phyloP scores from a whole-genome alignment of 352 stramenopile species.

The Phytophthora tubulina region DNA sequence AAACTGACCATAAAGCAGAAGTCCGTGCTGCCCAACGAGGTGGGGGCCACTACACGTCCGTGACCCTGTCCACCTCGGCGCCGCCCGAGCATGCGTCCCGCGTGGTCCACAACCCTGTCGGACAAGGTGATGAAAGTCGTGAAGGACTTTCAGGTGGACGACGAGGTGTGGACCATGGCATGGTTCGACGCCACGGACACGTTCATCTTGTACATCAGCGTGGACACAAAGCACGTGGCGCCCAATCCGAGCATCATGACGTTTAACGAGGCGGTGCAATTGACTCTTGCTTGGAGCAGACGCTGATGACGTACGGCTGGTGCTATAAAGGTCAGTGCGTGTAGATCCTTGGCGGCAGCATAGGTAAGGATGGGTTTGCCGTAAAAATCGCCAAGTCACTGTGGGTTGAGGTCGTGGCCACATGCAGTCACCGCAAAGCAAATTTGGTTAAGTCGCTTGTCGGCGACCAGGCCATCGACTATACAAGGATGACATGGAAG shows the following conservation, averaged over 20 bases:
- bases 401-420: conserved; percentile 42
- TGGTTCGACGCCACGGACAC: conserved; percentile 16
- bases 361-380: conserved; percentile 61
- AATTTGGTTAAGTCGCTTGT: conserved; percentile 53
- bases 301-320: conserved; percentile 39
- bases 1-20: neutral
- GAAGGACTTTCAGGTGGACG: conserved; percentile 37
- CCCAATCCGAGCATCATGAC: conserved; percentile 51
- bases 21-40: neutral
- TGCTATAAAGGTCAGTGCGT: conserved; percentile 43
- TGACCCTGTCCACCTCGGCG: neutral
- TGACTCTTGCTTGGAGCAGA: conserved; percentile 43
- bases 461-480: conserved; percentile 65
- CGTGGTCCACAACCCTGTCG: conserved; percentile 46
- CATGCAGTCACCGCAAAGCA: conserved; percentile 52
- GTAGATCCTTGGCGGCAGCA: conserved; percentile 58
- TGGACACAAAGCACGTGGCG: conserved; percentile 37
- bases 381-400: conserved; percentile 68
- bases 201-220: conserved; percentile 52
- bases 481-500: too few relatives aligned
- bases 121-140: conserved; percentile 48
- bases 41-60: neutral
- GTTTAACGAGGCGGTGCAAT: conserved; percentile 46
- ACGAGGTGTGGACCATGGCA: conserved; percentile 42
- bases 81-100: conserved; percentile 32